A percentile compares a stretch with the other conserved stretches of the same genome.
phyloP scores from a whole-genome alignment of 164 flowering plant species.

The Stephania cephalantha region DNA sequence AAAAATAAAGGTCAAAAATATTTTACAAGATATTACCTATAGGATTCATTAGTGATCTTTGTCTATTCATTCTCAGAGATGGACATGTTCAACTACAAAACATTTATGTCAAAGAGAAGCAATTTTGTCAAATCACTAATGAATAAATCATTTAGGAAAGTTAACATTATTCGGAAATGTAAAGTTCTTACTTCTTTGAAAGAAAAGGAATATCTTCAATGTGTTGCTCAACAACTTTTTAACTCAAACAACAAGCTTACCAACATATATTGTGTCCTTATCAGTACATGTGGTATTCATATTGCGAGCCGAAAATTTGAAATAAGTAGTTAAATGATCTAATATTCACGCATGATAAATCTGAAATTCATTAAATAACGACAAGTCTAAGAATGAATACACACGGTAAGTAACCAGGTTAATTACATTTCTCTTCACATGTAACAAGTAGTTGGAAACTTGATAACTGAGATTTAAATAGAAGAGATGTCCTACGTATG shows the following conservation, averaged over 20 bases:
- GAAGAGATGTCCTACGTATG: background rate
- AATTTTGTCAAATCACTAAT: background rate
- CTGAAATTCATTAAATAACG: no score
- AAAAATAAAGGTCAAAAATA: background rate
- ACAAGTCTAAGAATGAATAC: no score
- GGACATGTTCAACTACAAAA: no score
- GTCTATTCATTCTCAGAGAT: no score
- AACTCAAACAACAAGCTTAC: background rate
- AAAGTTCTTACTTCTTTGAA: background rate
- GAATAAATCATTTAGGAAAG: background rate
- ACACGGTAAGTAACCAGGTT: no score
- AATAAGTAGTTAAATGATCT: no score
- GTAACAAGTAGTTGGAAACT: background rate
- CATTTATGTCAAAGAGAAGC: no score
- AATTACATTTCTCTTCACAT: no score
- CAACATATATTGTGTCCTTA: background rate
- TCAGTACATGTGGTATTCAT: no score
- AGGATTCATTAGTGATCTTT: no score
- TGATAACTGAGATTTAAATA: background rate
- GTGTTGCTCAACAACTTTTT: background rate
- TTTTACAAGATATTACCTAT: background rate
- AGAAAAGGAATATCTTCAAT: background rate
- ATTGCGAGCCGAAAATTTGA: no score
- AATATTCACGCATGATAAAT: no score
- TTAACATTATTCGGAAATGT: background rate